Base-by-base conservation (phyloP, 2,329 filamentous ascomycete genomes). In the Colletotrichum theobromicola region DNA sequence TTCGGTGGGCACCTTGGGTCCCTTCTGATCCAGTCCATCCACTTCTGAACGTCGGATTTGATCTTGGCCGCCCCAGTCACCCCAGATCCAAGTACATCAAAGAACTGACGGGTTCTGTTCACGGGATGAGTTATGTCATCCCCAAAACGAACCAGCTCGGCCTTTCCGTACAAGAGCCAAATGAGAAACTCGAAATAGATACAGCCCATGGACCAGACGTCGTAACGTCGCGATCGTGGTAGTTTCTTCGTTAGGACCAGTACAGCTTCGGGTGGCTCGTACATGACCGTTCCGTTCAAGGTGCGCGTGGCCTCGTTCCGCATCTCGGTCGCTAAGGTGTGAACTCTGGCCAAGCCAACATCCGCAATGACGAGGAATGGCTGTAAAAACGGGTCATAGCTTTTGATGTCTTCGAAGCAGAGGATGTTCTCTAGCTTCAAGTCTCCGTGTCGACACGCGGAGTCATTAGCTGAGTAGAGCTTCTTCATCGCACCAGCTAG, bases 151-250 rank as follows among this genome's bases (percentile, higher is more conserved):
- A 37, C 2, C 35, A 37, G 4, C 0, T 18, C 35, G 35, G 35
- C 4, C 1, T 37, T 37, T 28, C 80, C 80, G 2, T 78, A 78
- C 0, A 82, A 67, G 0, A 82, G 46, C 81, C 81, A 83, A 9
- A 81, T 77, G 2, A 79, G 24, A 2, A 79, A 79, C 57, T 83
- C 81, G 2, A 83, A 70, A 0, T 77, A 76, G 9, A 83, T 78
- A 26, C 80, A 82, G 0, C 81, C 82, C 61, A 82, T 76, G 0
- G 80, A 81, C 82, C 81, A 83, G 4, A 79, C 73, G 6, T 83
- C 81, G 15, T 81, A 83, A 0, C 71, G 72, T 1, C 80, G 76
- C 0, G 81, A 80, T 7, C 76, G 35, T 1, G 35, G 35, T 60
- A 0, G 72, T 50, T 37, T 64, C 21, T 26, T 50, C 1, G 37